A percentile compares a stretch with the other conserved stretches of the same genome.
Evolutionary conservation across 805 yeast genomes (phyloP).

Genomic region (Pichia membranifaciens): DNA sequence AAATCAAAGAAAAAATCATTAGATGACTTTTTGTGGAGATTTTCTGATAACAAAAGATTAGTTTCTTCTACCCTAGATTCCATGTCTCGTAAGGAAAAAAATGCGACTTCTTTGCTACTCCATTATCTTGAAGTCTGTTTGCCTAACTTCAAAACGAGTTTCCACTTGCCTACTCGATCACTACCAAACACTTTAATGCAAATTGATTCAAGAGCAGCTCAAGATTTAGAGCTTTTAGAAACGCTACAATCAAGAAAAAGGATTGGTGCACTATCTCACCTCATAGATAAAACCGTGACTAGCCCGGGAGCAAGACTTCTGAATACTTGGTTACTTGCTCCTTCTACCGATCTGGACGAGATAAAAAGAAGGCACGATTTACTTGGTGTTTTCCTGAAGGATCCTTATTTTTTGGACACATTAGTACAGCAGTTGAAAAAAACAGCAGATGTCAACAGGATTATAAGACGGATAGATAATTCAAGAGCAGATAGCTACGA

Average conservation of each 20-base stretch:
- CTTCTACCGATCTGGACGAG: constrained; percentile 54
- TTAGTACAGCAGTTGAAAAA: constrained; percentile 36
- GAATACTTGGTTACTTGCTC: constrained; percentile 77
- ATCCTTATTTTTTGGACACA: constrained; percentile 25
- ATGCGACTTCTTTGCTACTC: constrained; percentile 57
- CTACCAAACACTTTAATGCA: constrained; percentile 52
- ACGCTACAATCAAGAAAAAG: constrained; percentile 51
- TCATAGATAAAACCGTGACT: constrained; percentile 70
- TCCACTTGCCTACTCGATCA: constrained; percentile 63
- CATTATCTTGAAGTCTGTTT: constrained; percentile 68
- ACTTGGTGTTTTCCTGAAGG: constrained; percentile 38
- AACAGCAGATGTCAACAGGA: constrained; percentile 53
- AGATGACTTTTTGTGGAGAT: constrained; percentile 34
- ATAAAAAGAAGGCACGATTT: constrained; percentile 51
- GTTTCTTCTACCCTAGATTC: constrained; percentile 25
- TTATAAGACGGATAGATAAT: constrained; percentile 52
- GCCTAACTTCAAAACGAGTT: constrained; percentile 57
- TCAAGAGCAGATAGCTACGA: constrained; percentile 27
- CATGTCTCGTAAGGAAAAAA: constrained; percentile 43
- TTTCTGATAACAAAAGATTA: constrained; percentile 30
- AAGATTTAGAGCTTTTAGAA: constrained; percentile 64
- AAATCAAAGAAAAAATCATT: constrained; percentile 38
- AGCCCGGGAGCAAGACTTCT: constrained; percentile 77
- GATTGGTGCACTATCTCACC: constrained; percentile 67
- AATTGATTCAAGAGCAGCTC: constrained; percentile 74